Percentiles rank a stretch among this genome's conserved stretches.
Evolutionary conservation across 176 grass and related monocot species (phyloP).

Genomic region (Miscanthus lutarioriparius): DNA sequence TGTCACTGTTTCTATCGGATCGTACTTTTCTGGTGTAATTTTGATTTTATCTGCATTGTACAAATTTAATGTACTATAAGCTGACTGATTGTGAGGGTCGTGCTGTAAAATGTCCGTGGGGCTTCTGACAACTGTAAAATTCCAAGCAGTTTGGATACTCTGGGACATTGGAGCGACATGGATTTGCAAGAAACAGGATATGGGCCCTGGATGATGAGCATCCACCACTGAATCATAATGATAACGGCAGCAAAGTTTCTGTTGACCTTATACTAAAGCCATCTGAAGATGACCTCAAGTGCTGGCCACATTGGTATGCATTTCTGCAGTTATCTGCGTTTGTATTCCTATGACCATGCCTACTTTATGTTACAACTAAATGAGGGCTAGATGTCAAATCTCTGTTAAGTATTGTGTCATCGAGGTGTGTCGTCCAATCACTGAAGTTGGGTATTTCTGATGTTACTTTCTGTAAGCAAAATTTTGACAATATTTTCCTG

Average conservation of each 20-base stretch:
- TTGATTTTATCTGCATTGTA: not conserved
- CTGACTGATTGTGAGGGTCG: not conserved
- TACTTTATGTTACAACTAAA: slow-evolving; percentile 23
- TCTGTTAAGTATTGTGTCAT: not conserved
- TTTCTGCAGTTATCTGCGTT: slow-evolving; percentile 6
- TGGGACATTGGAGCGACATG: slow-evolving; percentile 77
- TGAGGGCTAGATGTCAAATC: not conserved
- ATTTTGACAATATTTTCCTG: not conserved
- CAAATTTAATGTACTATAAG: not conserved
- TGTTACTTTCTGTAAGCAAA: not conserved
- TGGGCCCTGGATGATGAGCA: slow-evolving; percentile 70
- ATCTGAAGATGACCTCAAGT: slow-evolving; percentile 85
- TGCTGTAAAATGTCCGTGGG: not conserved
- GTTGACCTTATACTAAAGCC: slow-evolving; percentile 85
- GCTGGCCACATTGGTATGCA: slow-evolving; percentile 83
- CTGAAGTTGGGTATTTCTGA: not conserved
- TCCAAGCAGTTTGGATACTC: slow-evolving; percentile 40
- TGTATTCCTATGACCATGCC: not conserved
- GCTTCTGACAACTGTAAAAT: slow-evolving; percentile 12
- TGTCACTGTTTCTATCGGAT: not conserved
- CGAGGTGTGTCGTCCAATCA: not conserved
- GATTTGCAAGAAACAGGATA: slow-evolving; percentile 91
- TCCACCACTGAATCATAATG: slow-evolving; percentile 35
- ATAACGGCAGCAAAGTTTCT: slow-evolving; percentile 42
- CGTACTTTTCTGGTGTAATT: not conserved